Base-by-base conservation (phyloP, 129 eudicot species). In the Cynara cardunculus region DNA sequence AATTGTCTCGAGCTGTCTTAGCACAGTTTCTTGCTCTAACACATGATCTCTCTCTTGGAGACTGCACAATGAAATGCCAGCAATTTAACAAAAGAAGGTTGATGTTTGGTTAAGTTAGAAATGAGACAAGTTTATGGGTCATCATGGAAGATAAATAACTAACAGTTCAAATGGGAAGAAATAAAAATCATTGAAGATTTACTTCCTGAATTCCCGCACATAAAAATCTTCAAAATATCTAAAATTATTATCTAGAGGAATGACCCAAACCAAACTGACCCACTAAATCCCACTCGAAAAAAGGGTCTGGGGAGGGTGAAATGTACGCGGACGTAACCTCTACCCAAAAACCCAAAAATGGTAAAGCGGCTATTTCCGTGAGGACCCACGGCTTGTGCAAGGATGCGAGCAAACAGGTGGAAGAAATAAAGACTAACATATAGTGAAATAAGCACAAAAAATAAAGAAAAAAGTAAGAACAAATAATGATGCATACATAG, bases 1-100 rank as follows among this genome's bases (percentile, higher is more conserved):
- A 53, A 95, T 86, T 11, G 94, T 96, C 86, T 95, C 99, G n/a
- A 95, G 99, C 84, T 95, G 97, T 72, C 97, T 80, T 71, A 95
- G 81, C 77, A 95, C 86, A 9, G 90, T 92, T 88, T 95, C 94
- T 85, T 95, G 99, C 85, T 88, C 94, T 74, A 88, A 79, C 65
- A 95, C 96, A 69, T 78, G 86, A 78, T 93, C 94, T 80, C 99
- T 95, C 88, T 92, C 99, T 75, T 90, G 94, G 30, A 89, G 94
- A 86, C 99, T 95, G 94, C 83, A 81, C 46, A 76, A 82, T 2
- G 26, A 46, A 59, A 74, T 26, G 32, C 24, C 21, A 16, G 14
- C 25, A 80, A 31, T 14, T 73, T 27, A 66, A 78, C 32, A 56
- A 62, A 35, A 25, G 56, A 25, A n/a, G 53, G 73, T 7, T 56